A percentile compares a stretch with the other conserved stretches of the same genome.
Evolutionary conservation across 2,329 filamentous ascomycete species (phyloP).

Genomic region (Elsinoe ampelina): DNA sequence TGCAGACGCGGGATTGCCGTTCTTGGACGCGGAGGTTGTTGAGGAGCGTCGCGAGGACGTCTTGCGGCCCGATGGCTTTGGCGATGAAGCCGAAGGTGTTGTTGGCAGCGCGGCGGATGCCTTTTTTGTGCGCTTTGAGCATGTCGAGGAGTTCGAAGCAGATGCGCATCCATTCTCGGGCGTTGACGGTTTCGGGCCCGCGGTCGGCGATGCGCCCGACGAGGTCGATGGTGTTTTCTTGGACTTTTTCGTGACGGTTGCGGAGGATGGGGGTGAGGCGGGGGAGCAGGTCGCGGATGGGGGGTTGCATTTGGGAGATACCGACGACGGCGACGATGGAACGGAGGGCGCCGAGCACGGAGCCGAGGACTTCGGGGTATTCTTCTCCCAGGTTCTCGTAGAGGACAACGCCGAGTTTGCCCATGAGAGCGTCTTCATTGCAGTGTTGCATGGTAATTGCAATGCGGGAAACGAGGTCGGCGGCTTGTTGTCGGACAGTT

Average conservation of each 20-base stretch:
- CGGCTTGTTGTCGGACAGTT: slow-evolving; percentile 91
- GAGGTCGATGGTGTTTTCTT: slow-evolving; percentile 97
- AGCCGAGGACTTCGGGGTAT: slow-evolving; percentile 94
- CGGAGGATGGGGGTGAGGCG: slow-evolving; percentile 95
- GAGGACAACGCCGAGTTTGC: slow-evolving; percentile 84
- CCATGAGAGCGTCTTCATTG: slow-evolving; percentile 89
- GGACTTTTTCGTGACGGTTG: slow-evolving; percentile 97
- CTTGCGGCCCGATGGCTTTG: slow-evolving; percentile 95
- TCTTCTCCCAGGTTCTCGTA: slow-evolving; percentile 99
- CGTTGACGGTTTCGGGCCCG: slow-evolving; percentile 91
- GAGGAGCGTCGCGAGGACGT: slow-evolving; percentile 87
- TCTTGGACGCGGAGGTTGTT: slow-evolving; percentile 97
- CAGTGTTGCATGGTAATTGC: slow-evolving; percentile 99
- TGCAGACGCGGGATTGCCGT: slow-evolving; percentile 96
- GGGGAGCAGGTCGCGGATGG: slow-evolving; percentile 90
- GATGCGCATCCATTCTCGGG: slow-evolving; percentile 98
- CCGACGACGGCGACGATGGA: slow-evolving; percentile 97
- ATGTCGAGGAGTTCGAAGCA: slow-evolving; percentile 98
- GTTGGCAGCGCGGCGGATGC: slow-evolving; percentile 93
- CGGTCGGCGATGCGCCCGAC: slow-evolving; percentile 97
- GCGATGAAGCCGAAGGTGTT: slow-evolving; percentile 99
- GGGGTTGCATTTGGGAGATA: slow-evolving; percentile 96
- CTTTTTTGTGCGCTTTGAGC: slow-evolving; percentile 99
- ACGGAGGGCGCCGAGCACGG: slow-evolving; percentile 86
- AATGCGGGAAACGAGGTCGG: slow-evolving; percentile 91